These are phyloP conservation scores for Cladosporium colombiae DNA, from an alignment of 2,329 filamentous ascomycete genomes.

Conservation along the genomic window DNA sequence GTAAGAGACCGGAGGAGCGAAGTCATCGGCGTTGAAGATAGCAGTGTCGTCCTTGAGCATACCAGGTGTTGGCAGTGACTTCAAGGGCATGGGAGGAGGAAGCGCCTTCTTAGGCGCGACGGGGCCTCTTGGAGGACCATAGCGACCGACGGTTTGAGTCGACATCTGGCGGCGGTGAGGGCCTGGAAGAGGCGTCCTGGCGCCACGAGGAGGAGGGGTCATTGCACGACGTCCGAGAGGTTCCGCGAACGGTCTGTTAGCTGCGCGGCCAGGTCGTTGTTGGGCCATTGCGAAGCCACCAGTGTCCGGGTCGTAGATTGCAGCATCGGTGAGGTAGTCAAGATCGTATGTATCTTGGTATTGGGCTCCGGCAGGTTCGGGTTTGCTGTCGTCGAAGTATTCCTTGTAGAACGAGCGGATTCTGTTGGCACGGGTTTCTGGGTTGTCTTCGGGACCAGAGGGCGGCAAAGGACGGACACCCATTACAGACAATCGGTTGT, in stretches of 20 bases:
- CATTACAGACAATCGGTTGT: conserved; percentile 53
- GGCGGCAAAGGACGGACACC: conserved; percentile 82
- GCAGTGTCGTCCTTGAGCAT: conserved; percentile 75
- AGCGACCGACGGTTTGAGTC: conserved; percentile 33
- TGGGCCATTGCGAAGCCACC: conserved; percentile 52
- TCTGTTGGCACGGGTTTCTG: conserved; percentile 89
- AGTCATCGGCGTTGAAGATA: conserved; percentile 74
- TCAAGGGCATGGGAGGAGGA: conserved; percentile 73
- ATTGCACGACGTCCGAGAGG: conserved; percentile 86
- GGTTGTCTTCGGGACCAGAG: conserved; percentile 78
- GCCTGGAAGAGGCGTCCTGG: conserved; percentile 51
- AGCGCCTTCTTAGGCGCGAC: conserved; percentile 55
- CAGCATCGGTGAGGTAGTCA: conserved; percentile 67
- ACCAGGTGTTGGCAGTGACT: conserved; percentile 78
- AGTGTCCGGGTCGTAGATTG: conserved; percentile 57
- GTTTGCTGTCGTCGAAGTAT: conserved; percentile 87
- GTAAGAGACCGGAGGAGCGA: conserved; percentile 71
- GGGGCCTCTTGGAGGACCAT: conserved; percentile 25
- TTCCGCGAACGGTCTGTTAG: conserved; percentile 69
- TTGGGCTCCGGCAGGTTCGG: conserved; percentile 38
- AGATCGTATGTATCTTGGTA: conserved; percentile 75
- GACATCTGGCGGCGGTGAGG: conserved; percentile 50
- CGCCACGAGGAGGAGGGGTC: conserved; percentile 81
- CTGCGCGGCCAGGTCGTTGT: conserved; percentile 27
- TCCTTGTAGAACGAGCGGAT: conserved; percentile 99